Evolutionary conservation across 2,329 filamentous ascomycete species (phyloP).

Genomic region (Claviceps sp.): DNA sequence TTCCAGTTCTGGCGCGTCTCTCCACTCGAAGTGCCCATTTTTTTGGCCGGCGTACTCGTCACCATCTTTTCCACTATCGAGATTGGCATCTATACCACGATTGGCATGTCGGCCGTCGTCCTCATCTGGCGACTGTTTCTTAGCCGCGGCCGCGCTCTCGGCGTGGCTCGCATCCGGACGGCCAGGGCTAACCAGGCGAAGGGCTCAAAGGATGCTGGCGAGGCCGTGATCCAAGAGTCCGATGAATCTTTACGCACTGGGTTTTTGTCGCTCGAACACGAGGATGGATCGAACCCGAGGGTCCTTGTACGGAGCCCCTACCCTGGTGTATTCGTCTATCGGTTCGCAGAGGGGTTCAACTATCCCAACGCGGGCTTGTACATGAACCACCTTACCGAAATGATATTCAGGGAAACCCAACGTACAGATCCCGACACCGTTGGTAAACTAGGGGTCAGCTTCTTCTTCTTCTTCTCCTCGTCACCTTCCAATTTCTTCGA

Average conservation of each 20-base stretch:
- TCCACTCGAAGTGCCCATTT: constrained; percentile 70
- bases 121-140: constrained; percentile 69
- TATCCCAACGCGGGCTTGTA: constrained; percentile 40
- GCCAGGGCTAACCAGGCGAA: constrained; percentile 45
- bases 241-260: constrained; percentile 23
- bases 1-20: constrained; percentile 84
- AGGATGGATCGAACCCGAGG: constrained; percentile 37
- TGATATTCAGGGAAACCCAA: constrained; percentile 31
- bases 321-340: constrained; percentile 42
- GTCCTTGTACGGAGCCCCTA: constrained; percentile 32
- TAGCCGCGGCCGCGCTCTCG: constrained; percentile 65
- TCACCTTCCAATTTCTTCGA: neutral
- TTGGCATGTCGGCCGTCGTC: constrained; percentile 54
- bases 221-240: constrained; percentile 32
- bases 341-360: constrained; percentile 42
- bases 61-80: constrained; percentile 74
- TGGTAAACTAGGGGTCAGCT: constrained; percentile 33
- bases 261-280: constrained; percentile 34
- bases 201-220: constrained; percentile 6
- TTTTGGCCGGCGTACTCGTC: constrained; percentile 72
- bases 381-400: constrained; percentile 33
- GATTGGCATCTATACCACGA: constrained; percentile 73
- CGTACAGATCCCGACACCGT: constrained; percentile 28
- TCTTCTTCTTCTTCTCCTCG: neutral
- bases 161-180: constrained; percentile 69